Percentiles rank a stretch among this genome's conserved stretches.
Conservation (phyloP, 2,329 filamentous ascomycete genomes). For the Scytalidium lignicola region DNA sequence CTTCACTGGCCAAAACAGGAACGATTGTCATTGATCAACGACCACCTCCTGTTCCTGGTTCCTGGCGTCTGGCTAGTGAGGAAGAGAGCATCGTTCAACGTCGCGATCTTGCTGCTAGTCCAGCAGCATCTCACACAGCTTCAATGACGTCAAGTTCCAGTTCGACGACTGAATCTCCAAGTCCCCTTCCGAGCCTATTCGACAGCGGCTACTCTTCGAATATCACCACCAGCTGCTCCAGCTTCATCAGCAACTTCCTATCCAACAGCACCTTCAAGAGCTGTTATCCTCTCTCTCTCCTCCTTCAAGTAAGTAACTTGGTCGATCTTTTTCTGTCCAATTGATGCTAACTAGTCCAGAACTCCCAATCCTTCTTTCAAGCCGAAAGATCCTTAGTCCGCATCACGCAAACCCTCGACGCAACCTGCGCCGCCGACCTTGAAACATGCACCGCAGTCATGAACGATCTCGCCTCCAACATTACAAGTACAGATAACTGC, state of each 20-base stretch:
- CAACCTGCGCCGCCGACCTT: conserved; percentile 66
- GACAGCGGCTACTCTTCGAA: conserved; percentile 60
- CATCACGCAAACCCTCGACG: conserved; percentile 74
- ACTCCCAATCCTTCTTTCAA: conserved; percentile 79
- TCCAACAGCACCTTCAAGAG: conserved; percentile 27
- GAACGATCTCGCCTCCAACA: conserved; percentile 55
- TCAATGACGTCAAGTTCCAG: background rate
- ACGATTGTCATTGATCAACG: conserved; percentile 25
- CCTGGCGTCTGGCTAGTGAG: conserved; percentile 4
- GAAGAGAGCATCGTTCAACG: conserved; percentile 2
- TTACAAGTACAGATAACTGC: conserved; percentile 62
- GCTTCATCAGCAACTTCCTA: conserved; percentile 25
- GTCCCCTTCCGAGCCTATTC: conserved; percentile 58
- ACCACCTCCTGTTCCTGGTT: conserved; percentile 11
- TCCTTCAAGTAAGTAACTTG: conserved; percentile 62
- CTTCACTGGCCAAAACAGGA: conserved; percentile 22
- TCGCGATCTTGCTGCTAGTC: background rate
- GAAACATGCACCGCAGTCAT: conserved; percentile 63
- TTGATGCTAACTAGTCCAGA: conserved; percentile 40
- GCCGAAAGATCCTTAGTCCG: conserved; percentile 64
- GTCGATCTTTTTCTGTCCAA: background rate
- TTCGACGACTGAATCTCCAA: conserved; percentile 19
- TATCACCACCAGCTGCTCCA: conserved; percentile 40
- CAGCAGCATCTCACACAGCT: background rate
- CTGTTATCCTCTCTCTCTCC: conserved; percentile 80